Base-by-base conservation (phyloP, 2,329 filamentous ascomycete genomes). In the Ophiocordyceps camponoti-leonardi region DNA sequence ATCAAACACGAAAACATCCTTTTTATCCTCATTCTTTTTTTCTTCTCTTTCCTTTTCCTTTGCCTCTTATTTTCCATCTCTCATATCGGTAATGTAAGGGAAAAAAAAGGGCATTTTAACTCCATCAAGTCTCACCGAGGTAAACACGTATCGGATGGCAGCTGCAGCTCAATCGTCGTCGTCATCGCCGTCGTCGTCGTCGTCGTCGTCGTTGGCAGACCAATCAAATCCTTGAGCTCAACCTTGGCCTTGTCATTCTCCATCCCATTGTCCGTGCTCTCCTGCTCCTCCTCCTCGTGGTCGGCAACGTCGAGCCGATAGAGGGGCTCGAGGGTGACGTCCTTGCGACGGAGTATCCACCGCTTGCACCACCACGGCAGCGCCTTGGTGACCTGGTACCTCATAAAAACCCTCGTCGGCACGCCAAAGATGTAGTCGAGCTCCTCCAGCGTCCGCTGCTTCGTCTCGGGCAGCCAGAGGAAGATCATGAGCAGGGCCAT, bases 341-440 rank as follows among this genome's bases (percentile, higher is more conserved):
- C 50, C 51, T 69, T 71, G 49, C 66, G 64, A 39, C 69, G 65
- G 40, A 81, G 55, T 22, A 82, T 57, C 56, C 71, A 78, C 18
- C 72, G 66, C 54, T 69, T 75, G 53, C 76, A 57, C 71, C 73
- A 81, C 63, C 69, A 82, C 0, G 78, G 79, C 22, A 79, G 56
- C 1, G 67, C 69, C 50, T 72, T 69, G 49, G 61, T 68, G 12
- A 72, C 50, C 54, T 81, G 75, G 50, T 81, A 81, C 46, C 59
- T 63, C 56, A 72, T 68, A 52, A 76, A 77, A 44, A 65, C 68
- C 20, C 68, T 60, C 7, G 73, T 78, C 2, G 75, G 75, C 4
- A 81, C 75, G 5, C 72, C 74, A 54, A 75, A 76, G 44, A 77
- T 68, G 47, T 73, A 72, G 52, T 83, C 78, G 33, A 83, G 60